Evolutionary conservation across 495 filamentous ascomycete genomes (phyloP).

Genomic region (Chaetomium cochliodes): DNA sequence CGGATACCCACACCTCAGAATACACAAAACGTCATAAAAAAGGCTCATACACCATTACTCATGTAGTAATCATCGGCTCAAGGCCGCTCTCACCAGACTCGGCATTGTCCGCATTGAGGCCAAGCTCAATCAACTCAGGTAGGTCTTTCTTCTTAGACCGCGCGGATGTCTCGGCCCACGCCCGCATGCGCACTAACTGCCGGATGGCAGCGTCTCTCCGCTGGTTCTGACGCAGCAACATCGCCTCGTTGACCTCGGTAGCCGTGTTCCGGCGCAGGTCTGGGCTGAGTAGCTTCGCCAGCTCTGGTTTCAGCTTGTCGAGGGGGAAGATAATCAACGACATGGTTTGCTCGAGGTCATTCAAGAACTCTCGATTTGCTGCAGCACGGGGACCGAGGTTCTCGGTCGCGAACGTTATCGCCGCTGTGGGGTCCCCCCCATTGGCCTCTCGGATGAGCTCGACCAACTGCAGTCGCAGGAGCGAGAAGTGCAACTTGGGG

Average conservation of each 20-base stretch:
- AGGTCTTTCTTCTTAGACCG: constrained; percentile 71
- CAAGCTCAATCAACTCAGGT: constrained; percentile 69
- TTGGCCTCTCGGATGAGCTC: constrained; percentile 84
- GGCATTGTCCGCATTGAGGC: constrained; percentile 51
- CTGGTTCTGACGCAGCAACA: constrained; percentile 67
- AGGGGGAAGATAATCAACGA: constrained; percentile 83
- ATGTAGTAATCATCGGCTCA: constrained; percentile 61
- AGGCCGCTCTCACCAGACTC: constrained; percentile 47
- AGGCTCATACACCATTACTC: constrained; percentile 18
- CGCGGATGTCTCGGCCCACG: constrained; percentile 80
- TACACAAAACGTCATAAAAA: constrained; percentile 1
- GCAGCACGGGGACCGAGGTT: constrained; percentile 86
- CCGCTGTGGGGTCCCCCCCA: constrained; percentile 73
- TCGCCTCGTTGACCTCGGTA: constrained; percentile 79
- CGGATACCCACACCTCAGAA: not conserved
- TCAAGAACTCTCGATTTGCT: constrained; percentile 74
- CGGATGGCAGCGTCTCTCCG: constrained; percentile 76
- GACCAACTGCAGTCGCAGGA: constrained; percentile 87
- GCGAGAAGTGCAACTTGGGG: constrained; percentile 80
- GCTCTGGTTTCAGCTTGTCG: constrained; percentile 66
- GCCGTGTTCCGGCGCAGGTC: constrained; percentile 79
- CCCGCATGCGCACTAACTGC: constrained; percentile 73
- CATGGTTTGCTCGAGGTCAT: constrained; percentile 90
- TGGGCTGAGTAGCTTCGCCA: constrained; percentile 75
- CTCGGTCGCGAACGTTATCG: constrained; percentile 80